These are phyloP conservation scores for Dispira simplex DNA, from an alignment of 192 early-diverging fungal genomes.

Conservation along the genomic window DNA sequence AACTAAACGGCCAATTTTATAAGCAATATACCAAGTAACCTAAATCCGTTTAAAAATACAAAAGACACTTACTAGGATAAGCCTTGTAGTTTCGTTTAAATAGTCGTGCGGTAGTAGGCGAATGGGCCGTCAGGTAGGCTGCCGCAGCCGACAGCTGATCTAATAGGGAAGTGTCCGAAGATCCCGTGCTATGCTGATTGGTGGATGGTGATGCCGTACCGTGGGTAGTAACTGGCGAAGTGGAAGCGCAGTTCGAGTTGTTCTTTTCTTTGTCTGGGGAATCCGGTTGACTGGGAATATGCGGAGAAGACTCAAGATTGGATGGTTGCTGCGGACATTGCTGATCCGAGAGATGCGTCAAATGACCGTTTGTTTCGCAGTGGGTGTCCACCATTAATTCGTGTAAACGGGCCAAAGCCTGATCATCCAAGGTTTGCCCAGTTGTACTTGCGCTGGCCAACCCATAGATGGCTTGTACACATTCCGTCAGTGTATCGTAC, in stretches of 20 bases:
- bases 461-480: background rate
- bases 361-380: background rate
- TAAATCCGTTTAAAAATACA: background rate
- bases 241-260: background rate
- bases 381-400: background rate
- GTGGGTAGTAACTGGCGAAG: background rate
- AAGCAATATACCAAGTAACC: too few species aligned
- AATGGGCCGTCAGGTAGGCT: background rate
- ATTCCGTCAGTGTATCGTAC: constrained; percentile 6
- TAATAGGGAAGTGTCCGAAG: background rate
- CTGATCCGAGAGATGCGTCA: too few species aligned
- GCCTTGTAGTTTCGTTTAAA: too few species aligned
- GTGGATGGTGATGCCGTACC: background rate
- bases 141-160: constrained; percentile 12
- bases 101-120: too few species aligned
- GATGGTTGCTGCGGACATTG: background rate
- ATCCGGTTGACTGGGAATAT: background rate
- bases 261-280: background rate
- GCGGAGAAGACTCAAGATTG: background rate
- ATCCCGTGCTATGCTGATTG: background rate
- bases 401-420: background rate
- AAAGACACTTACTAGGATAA: too few species aligned
- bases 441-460: background rate
- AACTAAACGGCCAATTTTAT: too few species aligned
- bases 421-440: background rate